Evolutionary conservation across 2,329 filamentous ascomycete genomes (phyloP).

Genomic region (Hypocreales sp.): DNA sequence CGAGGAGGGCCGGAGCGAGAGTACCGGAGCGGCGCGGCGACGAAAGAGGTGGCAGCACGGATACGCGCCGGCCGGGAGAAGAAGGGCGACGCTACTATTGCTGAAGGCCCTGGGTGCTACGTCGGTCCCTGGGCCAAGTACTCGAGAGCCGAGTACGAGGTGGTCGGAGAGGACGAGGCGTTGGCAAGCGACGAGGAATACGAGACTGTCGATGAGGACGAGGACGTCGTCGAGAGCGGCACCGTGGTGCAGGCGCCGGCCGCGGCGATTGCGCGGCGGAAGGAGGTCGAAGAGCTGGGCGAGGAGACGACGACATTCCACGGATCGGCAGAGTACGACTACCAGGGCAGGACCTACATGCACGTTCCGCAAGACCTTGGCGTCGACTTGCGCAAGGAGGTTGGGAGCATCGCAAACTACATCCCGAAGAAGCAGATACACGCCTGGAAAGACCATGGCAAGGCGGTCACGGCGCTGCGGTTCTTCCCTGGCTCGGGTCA

Average conservation of each 20-base stretch:
- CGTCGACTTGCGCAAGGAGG: conserved; percentile 69
- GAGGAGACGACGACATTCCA: conserved; percentile 81
- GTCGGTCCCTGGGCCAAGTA: conserved; percentile 92
- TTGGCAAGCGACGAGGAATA: conserved; percentile 68
- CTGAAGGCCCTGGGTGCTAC: conserved; percentile 79
- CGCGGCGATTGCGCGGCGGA: conserved; percentile 36
- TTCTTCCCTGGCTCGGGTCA: conserved; percentile 87
- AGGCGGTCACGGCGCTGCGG: conserved; percentile 73
- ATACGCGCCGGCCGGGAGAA: conserved; percentile 63
- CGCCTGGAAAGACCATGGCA: conserved; percentile 71
- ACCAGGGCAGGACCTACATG: conserved; percentile 94
- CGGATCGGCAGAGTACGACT: conserved; percentile 71
- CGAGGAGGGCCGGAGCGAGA: conserved; percentile 41
- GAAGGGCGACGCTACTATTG: conserved; percentile 70
- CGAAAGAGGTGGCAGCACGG: conserved; percentile 56
- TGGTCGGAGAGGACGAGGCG: conserved; percentile 59
- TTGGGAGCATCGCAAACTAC: conserved; percentile 70
- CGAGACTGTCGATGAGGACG: conserved; percentile 63
- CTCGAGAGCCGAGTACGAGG: conserved; percentile 54
- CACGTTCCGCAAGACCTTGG: conserved; percentile 86
- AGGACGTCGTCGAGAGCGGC: conserved; percentile 49
- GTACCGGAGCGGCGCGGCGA: conserved; percentile 34
- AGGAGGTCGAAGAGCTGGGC: conserved; percentile 42
- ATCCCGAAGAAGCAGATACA: conserved; percentile 90
- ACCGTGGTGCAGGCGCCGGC: conserved; percentile 42